Evolutionary conservation across 768 basidiomycete species (phyloP), one percentile per base, ranked within the genome.

Genomic region (Phylloporus rhodoxanthus): DNA sequence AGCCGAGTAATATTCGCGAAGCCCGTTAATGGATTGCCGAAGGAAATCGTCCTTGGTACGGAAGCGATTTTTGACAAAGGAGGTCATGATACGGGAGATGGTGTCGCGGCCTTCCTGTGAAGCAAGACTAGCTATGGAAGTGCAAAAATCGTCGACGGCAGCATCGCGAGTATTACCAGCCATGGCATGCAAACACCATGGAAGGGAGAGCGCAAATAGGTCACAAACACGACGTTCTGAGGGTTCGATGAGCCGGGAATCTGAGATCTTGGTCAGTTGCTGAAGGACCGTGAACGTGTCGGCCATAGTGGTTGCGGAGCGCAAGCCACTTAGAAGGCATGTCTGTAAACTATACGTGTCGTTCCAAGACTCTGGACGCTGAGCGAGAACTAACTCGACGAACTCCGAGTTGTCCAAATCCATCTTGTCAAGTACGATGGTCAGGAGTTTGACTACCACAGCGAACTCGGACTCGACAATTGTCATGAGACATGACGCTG

Each of bases 21-120:
- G 75, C 57, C 87, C 85, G 2, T 81, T 75, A 19, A 91, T 84
- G 0, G 90, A 91, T 62, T 96, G 91, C 5, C 91, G 82, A 51
- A 95, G 77, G 70, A 95, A 95, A 68, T 96, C 93, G 45, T 97
- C 93, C 60, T 85, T 85, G 2, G 91, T 91, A 42, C 93, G 77
- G 75, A 97, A 96, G 44, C 88, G 85, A 19, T 76, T 74, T 67
- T 90, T 90, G 48, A 87, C 81, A 58, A 94, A 94, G 3, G 90
- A 92, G 4, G 76, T 84, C 85, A 95, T 88, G 60, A 97, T 87
- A 42, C 88, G 84, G 46, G 81, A 76, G 58, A 96, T 88, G 59
- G 85, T 87, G n/a, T 79, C 76, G 25, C 83, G 78, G 23, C 81
- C 83, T 56, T 91, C 86, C 42, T 71, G 65, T 34, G 80, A 80